Base-by-base conservation (phyloP, 805 yeast genomes). In the Yueomyces sp. region DNA sequence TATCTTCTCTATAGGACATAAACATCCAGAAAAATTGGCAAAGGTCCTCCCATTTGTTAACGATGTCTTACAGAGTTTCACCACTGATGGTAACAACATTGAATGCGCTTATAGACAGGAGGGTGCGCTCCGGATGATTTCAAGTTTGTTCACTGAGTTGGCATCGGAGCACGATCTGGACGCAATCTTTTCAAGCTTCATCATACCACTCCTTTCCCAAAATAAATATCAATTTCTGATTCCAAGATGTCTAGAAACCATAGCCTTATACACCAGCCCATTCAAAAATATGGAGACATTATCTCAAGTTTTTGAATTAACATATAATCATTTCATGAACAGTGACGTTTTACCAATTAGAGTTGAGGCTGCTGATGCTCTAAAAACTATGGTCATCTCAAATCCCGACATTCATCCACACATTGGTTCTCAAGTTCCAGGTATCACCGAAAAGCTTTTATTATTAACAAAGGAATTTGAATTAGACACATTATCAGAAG, bases 321-420 rank as follows among this genome's bases (percentile, higher is more conserved):
- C 68, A 45, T 69, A 54, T 55, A 60, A 52, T 46, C 66, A 60
- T 53, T 70, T 62, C 51, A 55, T 60, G 49, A 55, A 48, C 50
- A 53, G 69, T 42, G 79, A 78, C 43, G 62, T 67, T 28, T 65
- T 83, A 49, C 94, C 96, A 0, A 78, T 88, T 7, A 85, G 80
- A 60, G 76, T 92, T 43, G 90, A 85, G 58, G 86, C 90, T 27
- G 88, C 96, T 0, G 74, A 86, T 53, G 94, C 95, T 0, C 69
- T 92, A 44, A 94, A 86, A 63, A 79, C 92, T 3, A 73, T 83
- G 52, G 69, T 87, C 44, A 69, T 72, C n/a, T 76, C 80, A 40
- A 76, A 76, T 2, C 76, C 77, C 39, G 50, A 48, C 31, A 86
- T 90, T 51, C 76, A 76, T 50, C 77, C 75, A 31, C 84, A 82